A percentile compares a stretch with the other conserved stretches of the same genome.
phyloP scores from a whole-genome alignment of 768 basidiomycete species.

The Suillus brevipes region DNA sequence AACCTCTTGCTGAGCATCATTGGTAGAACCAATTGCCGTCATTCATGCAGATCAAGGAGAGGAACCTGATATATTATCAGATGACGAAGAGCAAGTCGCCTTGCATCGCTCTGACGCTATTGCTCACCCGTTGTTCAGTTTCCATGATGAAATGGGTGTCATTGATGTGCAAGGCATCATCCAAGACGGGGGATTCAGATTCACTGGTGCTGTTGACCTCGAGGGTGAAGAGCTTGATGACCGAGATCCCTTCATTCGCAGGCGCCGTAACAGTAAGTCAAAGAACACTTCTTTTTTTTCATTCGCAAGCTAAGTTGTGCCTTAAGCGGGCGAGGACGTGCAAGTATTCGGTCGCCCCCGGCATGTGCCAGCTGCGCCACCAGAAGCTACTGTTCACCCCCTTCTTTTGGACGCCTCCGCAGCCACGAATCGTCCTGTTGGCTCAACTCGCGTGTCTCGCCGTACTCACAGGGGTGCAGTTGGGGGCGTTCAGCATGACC shows the following conservation, averaged over 20 bases:
- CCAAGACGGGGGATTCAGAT: slow-evolving; percentile 53
- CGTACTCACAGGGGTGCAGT: slow-evolving; percentile 58
- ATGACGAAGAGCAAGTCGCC: slow-evolving; percentile 60
- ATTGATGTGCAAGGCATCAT: slow-evolving; percentile 36
- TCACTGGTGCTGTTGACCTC: slow-evolving; percentile 53
- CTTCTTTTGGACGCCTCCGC: slow-evolving; percentile 67
- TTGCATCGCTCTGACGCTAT: background rate
- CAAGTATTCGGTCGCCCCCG: slow-evolving; percentile 67
- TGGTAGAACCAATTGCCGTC: slow-evolving; percentile 51
- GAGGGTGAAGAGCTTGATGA: slow-evolving; percentile 44
- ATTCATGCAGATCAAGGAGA: slow-evolving; percentile 64
- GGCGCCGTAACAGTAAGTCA: slow-evolving; percentile 40
- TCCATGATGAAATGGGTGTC: slow-evolving; percentile 40
- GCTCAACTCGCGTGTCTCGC: slow-evolving; percentile 50
- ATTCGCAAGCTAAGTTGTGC: slow-evolving; percentile 7
- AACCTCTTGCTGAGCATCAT: slow-evolving; percentile 14
- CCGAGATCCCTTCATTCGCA: slow-evolving; percentile 49
- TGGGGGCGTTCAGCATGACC: slow-evolving; percentile 48
- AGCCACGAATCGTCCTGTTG: slow-evolving; percentile 44
- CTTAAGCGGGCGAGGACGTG: slow-evolving; percentile 50
- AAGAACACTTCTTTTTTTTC: background rate
- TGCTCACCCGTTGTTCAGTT: slow-evolving; percentile 33
- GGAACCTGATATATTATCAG: slow-evolving; percentile 61
- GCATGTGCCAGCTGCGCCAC: slow-evolving; percentile 48
- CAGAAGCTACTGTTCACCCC: slow-evolving; percentile 79